Conservation (phyloP, 345 rosid species). For the Lepidium africanum region DNA sequence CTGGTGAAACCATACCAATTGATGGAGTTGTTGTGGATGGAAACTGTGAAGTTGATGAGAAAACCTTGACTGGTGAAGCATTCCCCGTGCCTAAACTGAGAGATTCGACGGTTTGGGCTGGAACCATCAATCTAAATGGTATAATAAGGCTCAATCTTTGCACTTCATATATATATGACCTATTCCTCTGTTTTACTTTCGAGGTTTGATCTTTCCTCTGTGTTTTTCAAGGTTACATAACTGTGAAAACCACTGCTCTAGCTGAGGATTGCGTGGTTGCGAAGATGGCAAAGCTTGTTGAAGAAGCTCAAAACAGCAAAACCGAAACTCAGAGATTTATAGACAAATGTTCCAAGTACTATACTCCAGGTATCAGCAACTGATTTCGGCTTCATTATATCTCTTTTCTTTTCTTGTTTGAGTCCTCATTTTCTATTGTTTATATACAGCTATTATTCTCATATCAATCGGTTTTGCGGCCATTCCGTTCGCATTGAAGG, state of each 20-base stretch:
- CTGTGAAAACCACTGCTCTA: constrained; percentile 62
- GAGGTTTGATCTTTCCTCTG: neutral
- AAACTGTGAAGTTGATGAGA: constrained; percentile 85
- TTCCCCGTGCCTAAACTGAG: constrained; percentile 68
- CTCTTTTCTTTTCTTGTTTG: neutral
- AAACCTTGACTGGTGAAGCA: constrained; percentile 80
- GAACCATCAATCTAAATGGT: constrained; percentile 89
- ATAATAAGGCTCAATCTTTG: neutral
- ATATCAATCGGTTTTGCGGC: constrained; percentile 40
- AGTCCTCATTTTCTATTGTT: neutral
- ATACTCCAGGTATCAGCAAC: constrained; percentile 65
- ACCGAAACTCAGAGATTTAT: constrained; percentile 64
- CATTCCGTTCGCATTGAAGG: constrained; percentile 43
- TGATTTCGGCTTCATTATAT: neutral
- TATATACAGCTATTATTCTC: constrained; percentile 13
- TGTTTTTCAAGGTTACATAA: constrained; percentile 49
- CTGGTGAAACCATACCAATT: constrained; percentile 81
- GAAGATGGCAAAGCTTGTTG: constrained; percentile 84
- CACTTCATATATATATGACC: neutral
- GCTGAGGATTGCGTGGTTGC: constrained; percentile 89
- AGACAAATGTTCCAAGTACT: constrained; percentile 65
- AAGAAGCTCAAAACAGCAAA: constrained; percentile 89
- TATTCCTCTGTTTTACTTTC: neutral
- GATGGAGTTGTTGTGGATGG: constrained; percentile 91
- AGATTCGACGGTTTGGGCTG: constrained; percentile 81